These are phyloP conservation scores for Dovyalis caffra DNA, from an alignment of 345 rosid species.

Conservation along the genomic window DNA sequence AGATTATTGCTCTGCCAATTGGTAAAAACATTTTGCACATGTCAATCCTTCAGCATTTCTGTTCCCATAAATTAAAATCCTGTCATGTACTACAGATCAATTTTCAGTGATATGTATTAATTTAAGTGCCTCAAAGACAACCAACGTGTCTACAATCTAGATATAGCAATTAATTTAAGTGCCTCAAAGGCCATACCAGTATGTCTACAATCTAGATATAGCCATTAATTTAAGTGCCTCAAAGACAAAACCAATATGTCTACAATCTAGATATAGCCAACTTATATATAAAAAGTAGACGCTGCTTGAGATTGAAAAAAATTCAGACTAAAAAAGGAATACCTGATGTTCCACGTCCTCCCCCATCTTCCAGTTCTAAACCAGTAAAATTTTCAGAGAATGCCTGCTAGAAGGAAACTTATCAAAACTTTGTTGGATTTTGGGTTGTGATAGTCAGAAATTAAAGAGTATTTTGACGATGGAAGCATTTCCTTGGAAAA, in stretches of 20 bases:
- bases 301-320: background rate
- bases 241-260: background rate
- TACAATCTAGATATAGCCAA: background rate
- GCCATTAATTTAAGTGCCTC: background rate
- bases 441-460: slow-evolving; percentile 3
- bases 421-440: slow-evolving; percentile 15
- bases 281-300: background rate
- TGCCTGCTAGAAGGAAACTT: slow-evolving; percentile 49
- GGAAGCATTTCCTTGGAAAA: background rate
- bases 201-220: no score
- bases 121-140: background rate
- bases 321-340: slow-evolving; percentile 4
- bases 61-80: background rate
- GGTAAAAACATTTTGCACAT: background rate
- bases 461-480: background rate
- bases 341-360: slow-evolving; percentile 99
- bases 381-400: slow-evolving; percentile 94
- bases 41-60: background rate
- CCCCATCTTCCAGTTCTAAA: slow-evolving; percentile 98
- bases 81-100: no score
- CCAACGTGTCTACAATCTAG: background rate
- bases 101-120: background rate
- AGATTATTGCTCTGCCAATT: background rate
- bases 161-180: no score
- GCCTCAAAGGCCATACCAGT: no score